Evolutionary conservation across 192 early-diverging fungal genomes (phyloP).

Genomic region (Lobosporangium transversale): DNA sequence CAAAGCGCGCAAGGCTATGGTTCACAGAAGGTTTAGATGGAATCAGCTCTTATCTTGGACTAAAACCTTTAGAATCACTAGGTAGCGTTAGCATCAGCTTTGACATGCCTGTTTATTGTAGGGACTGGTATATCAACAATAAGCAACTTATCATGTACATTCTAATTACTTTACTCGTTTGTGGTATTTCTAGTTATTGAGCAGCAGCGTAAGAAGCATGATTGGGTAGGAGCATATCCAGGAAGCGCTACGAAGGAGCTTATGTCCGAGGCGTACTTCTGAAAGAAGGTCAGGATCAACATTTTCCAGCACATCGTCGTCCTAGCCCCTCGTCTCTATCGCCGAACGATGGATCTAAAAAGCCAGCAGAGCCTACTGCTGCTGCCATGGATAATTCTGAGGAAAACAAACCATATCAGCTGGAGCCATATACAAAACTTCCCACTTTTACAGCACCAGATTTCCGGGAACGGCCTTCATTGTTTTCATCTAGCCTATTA

Average conservation of each 20-base stretch:
- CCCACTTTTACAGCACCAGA: conserved; percentile 18
- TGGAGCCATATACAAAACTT: conserved; percentile 39
- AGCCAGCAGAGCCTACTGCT: background rate
- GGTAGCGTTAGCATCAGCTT: no score
- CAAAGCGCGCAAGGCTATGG: conserved; percentile 24
- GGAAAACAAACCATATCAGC: conserved; percentile 23
- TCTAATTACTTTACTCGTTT: no score
- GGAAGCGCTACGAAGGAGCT: background rate
- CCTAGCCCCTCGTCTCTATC: background rate
- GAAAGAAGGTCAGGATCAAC: conserved; percentile 7
- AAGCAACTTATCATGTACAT: no score
- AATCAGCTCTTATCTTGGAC: conserved; percentile 13
- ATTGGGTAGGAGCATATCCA: conserved; percentile 48
- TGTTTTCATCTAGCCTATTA: background rate
- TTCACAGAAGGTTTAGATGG: conserved; percentile 23
- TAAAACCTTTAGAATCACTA: conserved; percentile 12
- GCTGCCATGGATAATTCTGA: background rate
- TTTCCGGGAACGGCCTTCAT: conserved; percentile 21
- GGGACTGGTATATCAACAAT: no score
- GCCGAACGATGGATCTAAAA: background rate
- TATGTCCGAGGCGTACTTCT: conserved; percentile 10
- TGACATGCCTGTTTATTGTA: no score
- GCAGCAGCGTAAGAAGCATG: conserved; percentile 13
- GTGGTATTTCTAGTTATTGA: no score
- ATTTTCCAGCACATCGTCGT: background rate